These are phyloP conservation scores for Neltuma alba DNA, from an alignment of 306 rosid species.

Conservation along the genomic window DNA sequence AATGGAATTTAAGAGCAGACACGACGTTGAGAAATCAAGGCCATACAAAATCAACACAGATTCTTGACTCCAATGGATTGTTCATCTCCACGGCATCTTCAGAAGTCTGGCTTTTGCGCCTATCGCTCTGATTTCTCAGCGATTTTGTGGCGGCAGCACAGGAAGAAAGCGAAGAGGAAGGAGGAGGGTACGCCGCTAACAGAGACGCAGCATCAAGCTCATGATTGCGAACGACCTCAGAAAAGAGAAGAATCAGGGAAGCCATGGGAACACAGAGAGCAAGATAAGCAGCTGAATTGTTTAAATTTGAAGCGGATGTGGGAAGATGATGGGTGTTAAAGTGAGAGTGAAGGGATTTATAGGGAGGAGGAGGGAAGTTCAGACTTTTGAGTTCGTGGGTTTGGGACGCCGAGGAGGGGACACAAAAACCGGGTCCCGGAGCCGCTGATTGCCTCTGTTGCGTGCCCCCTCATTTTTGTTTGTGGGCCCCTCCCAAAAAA, in stretches of 20 bases:
- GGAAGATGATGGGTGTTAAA: background rate
- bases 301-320: too few relatives aligned
- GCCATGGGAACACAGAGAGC: conserved; percentile 34
- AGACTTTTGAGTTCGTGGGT: background rate
- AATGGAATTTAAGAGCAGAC: background rate
- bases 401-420: background rate
- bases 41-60: conserved; percentile 50
- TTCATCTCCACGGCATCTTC: conserved; percentile 5
- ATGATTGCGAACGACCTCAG: conserved; percentile 40
- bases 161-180: background rate
- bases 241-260: conserved; percentile 42
- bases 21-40: conserved; percentile 23
- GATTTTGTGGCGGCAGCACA: conserved; percentile 15
- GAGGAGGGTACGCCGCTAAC: conserved; percentile 33
- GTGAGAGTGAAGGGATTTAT: background rate
- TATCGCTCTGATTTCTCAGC: conserved; percentile 1
- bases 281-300: too few relatives aligned
- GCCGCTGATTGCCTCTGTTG: conserved; percentile 26
- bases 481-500: too few relatives aligned
- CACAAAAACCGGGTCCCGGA: conserved; percentile 15
- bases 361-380: background rate
- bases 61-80: conserved; percentile 36
- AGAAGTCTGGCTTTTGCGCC: background rate
- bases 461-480: background rate
- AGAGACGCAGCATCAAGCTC: conserved; percentile 37